phyloP scores from a whole-genome alignment of 257 asterid genomes.

The Salvia splendens region DNA sequence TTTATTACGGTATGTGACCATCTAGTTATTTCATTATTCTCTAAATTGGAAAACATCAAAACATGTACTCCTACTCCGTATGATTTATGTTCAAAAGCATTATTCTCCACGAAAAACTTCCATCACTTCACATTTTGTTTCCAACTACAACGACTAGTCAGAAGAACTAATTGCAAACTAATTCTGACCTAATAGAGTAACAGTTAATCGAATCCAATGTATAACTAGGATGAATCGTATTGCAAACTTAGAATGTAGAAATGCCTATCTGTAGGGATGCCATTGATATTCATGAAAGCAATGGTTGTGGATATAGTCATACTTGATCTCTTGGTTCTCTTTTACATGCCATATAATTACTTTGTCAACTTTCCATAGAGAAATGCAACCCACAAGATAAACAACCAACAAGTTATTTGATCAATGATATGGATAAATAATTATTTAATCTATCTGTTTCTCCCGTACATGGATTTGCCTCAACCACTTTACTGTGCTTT shows the following conservation, averaged over 20 bases:
- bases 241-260: not conserved
- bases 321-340: not conserved
- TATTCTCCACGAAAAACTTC: slow-evolving; percentile 10
- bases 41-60: slow-evolving; percentile 5
- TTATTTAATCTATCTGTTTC: not conserved
- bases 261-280: not conserved
- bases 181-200: no score
- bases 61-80: not conserved
- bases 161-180: slow-evolving; percentile 14
- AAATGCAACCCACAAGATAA: not conserved
- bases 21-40: not conserved
- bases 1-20: slow-evolving; percentile 71
- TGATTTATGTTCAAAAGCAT: not conserved
- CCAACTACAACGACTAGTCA: not conserved
- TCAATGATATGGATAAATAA: not conserved
- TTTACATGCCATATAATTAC: not conserved
- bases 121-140: not conserved
- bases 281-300: not conserved
- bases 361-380: not conserved
- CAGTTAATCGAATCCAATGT: not conserved
- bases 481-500: not conserved
- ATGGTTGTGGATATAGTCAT: not conserved
- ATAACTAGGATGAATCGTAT: not conserved
- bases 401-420: slow-evolving; percentile 11
- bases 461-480: slow-evolving; percentile 7